Percentiles rank a stretch among this genome's conserved stretches.
Conservation (phyloP, 2,329 filamentous ascomycete species). For the Botrytis cinerea region DNA sequence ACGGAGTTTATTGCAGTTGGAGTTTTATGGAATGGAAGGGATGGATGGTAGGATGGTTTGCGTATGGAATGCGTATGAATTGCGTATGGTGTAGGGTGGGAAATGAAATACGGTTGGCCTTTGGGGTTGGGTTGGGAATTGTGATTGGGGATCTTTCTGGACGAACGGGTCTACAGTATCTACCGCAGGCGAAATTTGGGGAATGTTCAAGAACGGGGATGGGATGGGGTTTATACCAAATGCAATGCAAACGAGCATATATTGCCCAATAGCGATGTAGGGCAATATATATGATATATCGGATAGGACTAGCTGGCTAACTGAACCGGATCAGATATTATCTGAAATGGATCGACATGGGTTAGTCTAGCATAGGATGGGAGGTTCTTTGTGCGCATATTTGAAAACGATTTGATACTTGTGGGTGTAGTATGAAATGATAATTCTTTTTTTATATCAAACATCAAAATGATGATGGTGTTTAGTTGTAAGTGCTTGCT, state of each 20-base stretch:
- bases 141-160: conserved; percentile 13
- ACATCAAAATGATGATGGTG: not conserved
- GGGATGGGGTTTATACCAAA: conserved; percentile 3
- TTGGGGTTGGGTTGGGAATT: conserved; percentile 19
- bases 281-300: not conserved
- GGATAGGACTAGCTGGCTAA: not conserved
- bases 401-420: not conserved
- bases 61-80: not conserved
- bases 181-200: conserved; percentile 16
- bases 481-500: not conserved
- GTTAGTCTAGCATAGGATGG: not conserved
- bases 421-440: conserved; percentile 17
- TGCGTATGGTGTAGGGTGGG: conserved; percentile 21
- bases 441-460: not conserved
- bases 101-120: conserved; percentile 19
- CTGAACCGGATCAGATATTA: not conserved
- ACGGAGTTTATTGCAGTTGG: conserved; percentile 22
- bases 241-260: not conserved
- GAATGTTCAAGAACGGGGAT: conserved; percentile 7
- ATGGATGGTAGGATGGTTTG: not conserved
- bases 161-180: conserved; percentile 4
- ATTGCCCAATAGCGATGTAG: not conserved
- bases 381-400: not conserved
- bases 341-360: not conserved
- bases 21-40: conserved; percentile 10